Evolutionary conservation across 192 early-diverging fungal genomes (phyloP).

Genomic region (Coemansia sp.): DNA sequence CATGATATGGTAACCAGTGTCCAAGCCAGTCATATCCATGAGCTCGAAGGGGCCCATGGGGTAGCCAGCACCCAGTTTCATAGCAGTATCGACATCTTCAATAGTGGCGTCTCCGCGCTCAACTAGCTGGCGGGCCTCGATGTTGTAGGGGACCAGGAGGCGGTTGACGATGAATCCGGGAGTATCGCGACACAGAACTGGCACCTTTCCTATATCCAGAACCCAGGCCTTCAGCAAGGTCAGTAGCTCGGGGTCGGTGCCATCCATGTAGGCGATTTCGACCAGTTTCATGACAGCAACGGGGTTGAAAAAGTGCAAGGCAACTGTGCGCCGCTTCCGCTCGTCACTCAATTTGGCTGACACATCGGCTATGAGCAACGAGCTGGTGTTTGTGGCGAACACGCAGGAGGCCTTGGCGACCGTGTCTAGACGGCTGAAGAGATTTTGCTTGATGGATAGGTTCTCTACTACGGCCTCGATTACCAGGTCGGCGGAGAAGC

Average conservation of each 20-base stretch:
- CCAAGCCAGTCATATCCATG: slow-evolving; percentile 59
- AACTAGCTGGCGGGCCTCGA: slow-evolving; percentile 60
- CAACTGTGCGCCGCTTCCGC: slow-evolving; percentile 46
- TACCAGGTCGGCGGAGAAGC: slow-evolving; percentile 67
- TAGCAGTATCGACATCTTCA: slow-evolving; percentile 63
- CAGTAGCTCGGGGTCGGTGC: slow-evolving; percentile 40
- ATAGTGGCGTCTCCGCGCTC: slow-evolving; percentile 64
- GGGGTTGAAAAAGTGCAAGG: slow-evolving; percentile 68
- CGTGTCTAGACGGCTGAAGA: slow-evolving; percentile 69
- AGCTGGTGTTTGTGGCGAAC: slow-evolving; percentile 88
- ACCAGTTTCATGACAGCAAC: slow-evolving; percentile 67
- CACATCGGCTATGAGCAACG: slow-evolving; percentile 76
- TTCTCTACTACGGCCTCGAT: slow-evolving; percentile 94
- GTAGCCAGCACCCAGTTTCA: slow-evolving; percentile 63
- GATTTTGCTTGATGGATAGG: slow-evolving; percentile 71
- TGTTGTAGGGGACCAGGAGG: slow-evolving; percentile 64
- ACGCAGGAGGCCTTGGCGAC: slow-evolving; percentile 68
- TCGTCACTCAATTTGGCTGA: slow-evolving; percentile 26
- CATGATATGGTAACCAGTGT: slow-evolving; percentile 59
- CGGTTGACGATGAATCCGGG: slow-evolving; percentile 67
- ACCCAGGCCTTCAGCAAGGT: slow-evolving; percentile 44
- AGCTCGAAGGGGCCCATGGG: slow-evolving; percentile 64
- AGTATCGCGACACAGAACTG: slow-evolving; percentile 64
- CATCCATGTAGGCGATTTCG: slow-evolving; percentile 56
- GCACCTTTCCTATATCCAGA: slow-evolving; percentile 57